Percentiles rank a stretch among this genome's conserved stretches.
These are phyloP conservation scores for Alloascoidea hylecoeti DNA, from an alignment of 805 yeast genomes.

Conservation along the genomic window DNA sequence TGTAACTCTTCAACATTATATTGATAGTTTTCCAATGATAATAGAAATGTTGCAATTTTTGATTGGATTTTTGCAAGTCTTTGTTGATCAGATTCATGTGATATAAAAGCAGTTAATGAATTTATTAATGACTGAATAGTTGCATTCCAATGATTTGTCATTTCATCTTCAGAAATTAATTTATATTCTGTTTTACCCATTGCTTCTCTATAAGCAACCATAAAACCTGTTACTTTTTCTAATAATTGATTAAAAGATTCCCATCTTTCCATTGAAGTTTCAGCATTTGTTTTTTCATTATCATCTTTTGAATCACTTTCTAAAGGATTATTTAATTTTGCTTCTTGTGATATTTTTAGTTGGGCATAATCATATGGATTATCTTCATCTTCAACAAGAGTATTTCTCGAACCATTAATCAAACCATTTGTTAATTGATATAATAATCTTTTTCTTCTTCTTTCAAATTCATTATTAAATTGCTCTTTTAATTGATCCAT, in stretches of 20 bases:
- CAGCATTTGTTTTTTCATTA: neutral
- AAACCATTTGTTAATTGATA: neutral
- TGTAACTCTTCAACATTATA: constrained; percentile 1
- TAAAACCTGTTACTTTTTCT: neutral
- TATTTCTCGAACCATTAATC: no score
- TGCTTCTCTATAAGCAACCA: neutral
- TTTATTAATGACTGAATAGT: neutral
- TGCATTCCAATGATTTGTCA: neutral
- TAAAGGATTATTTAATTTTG: no score
- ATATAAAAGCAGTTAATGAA: neutral
- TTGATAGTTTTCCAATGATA: neutral
- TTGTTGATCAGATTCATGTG: neutral
- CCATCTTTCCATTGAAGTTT: neutral
- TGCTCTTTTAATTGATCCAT: neutral
- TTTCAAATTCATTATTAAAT: neutral
- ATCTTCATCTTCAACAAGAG: no score
- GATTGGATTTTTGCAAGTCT: neutral
- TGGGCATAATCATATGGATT: neutral
- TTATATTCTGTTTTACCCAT: neutral
- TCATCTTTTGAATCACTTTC: neutral
- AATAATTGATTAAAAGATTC: neutral
- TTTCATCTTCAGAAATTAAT: neutral
- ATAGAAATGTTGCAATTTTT: neutral
- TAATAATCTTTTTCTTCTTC: constrained; percentile 1
- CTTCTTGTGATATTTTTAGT: no score